Conservation (phyloP, 306 rosid genomes). For the Lithocarpus polystachyus region DNA sequence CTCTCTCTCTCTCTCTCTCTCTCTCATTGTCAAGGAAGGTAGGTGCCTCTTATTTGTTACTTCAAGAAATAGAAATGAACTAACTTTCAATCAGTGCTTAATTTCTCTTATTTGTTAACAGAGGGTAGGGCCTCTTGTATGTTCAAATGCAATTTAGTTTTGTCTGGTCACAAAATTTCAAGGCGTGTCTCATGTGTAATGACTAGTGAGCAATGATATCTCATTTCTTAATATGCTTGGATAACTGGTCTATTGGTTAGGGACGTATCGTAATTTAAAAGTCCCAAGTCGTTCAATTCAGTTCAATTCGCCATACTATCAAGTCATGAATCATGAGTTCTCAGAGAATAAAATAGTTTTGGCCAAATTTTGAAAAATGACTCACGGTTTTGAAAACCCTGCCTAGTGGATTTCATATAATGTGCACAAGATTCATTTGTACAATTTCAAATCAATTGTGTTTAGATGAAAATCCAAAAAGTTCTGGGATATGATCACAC, state of each 20-base stretch:
- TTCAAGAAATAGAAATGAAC: slow-evolving; percentile 27
- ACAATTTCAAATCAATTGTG: too few relatives aligned
- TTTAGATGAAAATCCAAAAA: too few relatives aligned
- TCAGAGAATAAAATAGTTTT: too few relatives aligned
- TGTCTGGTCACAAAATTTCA: not conserved
- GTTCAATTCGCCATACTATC: too few relatives aligned
- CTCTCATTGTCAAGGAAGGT: slow-evolving; percentile 6
- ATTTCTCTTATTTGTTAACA: not conserved
- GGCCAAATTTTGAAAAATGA: too few relatives aligned
- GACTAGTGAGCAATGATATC: slow-evolving; percentile 2
- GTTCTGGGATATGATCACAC: not conserved
- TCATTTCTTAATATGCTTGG: too few relatives aligned
- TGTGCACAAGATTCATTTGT: too few relatives aligned
- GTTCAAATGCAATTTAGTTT: too few relatives aligned
- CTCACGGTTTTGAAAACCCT: not conserved
- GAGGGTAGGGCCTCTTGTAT: not conserved
- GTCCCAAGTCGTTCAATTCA: too few relatives aligned
- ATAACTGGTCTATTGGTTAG: too few relatives aligned
- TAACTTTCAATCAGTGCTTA: not conserved
- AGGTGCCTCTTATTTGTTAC: slow-evolving; percentile 1
- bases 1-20: not conserved
- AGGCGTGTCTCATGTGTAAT: slow-evolving; percentile 14
- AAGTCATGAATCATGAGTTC: too few relatives aligned
- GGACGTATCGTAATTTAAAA: too few relatives aligned
- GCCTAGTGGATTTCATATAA: not conserved